A percentile compares a stretch with the other conserved stretches of the same genome.
Conservation (phyloP, 345 rosid genomes). For the Passiflora organensis region DNA sequence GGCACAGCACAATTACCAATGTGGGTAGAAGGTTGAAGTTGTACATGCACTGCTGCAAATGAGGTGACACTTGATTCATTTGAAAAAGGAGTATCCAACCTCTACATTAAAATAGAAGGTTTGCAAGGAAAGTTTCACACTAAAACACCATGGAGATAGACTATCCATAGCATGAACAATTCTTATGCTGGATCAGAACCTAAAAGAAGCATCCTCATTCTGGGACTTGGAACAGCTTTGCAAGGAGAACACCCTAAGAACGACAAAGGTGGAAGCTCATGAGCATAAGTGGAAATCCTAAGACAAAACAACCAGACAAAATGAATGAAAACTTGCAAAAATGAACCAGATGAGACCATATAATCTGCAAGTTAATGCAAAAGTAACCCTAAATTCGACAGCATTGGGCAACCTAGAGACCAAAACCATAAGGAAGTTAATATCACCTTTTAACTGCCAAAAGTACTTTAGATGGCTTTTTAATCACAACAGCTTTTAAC, state of each 20-base stretch:
- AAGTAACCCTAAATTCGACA: slow-evolving; percentile 39
- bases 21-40: not conserved
- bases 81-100: not conserved
- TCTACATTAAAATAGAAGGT: slow-evolving; percentile 5
- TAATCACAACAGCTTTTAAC: slow-evolving; percentile 23
- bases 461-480: slow-evolving; percentile 21
- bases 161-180: not conserved
- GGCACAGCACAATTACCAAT: not conserved
- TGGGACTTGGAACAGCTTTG: slow-evolving; percentile 20
- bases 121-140: not conserved
- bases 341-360: slow-evolving; percentile 43
- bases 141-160: slow-evolving; percentile 4
- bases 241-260: slow-evolving; percentile 23
- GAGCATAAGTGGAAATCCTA: slow-evolving; percentile 35
- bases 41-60: not conserved
- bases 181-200: slow-evolving; percentile 19
- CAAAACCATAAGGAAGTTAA: slow-evolving; percentile 38
- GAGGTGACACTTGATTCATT: not conserved
- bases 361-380: slow-evolving; percentile 41
- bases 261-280: slow-evolving; percentile 24
- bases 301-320: slow-evolving; percentile 36
- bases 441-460: slow-evolving; percentile 27
- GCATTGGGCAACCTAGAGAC: slow-evolving; percentile 37
- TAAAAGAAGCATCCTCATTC: slow-evolving; percentile 17
- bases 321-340: slow-evolving; percentile 45